Percentiles rank a stretch among this genome's conserved stretches.
Conservation (phyloP, 23 red algal genomes). For the Pyropia haitanensis region DNA sequence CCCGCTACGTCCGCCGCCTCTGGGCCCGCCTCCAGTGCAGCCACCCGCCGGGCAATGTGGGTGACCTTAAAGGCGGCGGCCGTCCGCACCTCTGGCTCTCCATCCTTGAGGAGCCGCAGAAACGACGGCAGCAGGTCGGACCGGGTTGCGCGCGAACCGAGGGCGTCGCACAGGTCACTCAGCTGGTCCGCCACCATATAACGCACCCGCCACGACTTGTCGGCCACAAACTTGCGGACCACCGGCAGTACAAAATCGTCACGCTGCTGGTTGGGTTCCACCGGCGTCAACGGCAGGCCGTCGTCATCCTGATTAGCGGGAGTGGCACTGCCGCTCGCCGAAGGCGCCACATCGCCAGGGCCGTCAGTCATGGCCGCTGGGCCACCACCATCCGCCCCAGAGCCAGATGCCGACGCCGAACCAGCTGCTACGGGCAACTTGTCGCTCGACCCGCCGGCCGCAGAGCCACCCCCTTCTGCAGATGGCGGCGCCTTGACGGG, state of each 20-base stretch:
- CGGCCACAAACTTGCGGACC: conserved; percentile 40
- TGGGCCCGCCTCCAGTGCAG: conserved; percentile 3
- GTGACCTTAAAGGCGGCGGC: conserved; percentile 90
- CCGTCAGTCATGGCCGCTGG: neutral
- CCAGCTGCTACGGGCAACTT: neutral
- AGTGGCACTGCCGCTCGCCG: neutral
- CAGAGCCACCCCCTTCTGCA: neutral
- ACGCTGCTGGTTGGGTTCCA: conserved; percentile 1
- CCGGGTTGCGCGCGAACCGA: conserved; percentile 55
- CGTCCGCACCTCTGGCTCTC: conserved; percentile 93
- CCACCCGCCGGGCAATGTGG: conserved; percentile 39
- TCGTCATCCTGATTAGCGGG: neutral
- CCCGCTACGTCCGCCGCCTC: conserved; percentile 5
- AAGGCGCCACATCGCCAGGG: neutral
- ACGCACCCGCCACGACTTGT: conserved; percentile 99
- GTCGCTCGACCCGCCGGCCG: neutral
- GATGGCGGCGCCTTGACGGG: neutral
- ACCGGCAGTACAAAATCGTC: conserved; percentile 63
- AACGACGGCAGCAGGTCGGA: conserved; percentile 58
- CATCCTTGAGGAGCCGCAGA: conserved; percentile 60
- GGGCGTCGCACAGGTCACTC: conserved; percentile 48
- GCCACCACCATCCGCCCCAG: neutral
- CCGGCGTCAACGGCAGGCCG: neutral
- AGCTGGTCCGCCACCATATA: conserved; percentile 82
- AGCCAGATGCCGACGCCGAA: conserved; percentile 6